Evolutionary conservation across 225 moss, liverwort and hornwort genomes (phyloP), one percentile per base, ranked within the genome.

Genomic region (Sphagnum tenellum): DNA sequence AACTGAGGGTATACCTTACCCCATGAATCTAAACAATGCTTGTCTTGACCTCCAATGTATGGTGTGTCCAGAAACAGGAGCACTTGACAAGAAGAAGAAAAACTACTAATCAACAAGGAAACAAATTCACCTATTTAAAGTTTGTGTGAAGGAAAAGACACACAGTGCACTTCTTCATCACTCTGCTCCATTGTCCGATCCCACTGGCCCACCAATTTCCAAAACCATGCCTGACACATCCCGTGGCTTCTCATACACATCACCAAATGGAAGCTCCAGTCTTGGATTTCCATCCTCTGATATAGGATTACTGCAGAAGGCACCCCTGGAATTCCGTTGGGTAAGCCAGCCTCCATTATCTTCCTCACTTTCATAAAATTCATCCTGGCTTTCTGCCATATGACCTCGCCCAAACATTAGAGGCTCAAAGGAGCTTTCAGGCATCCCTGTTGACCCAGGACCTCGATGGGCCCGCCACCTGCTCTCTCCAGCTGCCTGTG

Each of bases 401-500:
- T 78, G 83, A 53, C 86, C 83, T 63, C 87, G 78, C 14, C 78
- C 81, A 77, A 91, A 92, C 74, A 75, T 74, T 6, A 89, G 94
- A 9, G 94, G 91, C 50, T 95, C 89, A 63, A 95, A 95, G 12
- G 86, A 77, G 73, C 91, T 95, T 66, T 91, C 94, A 47, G 82
- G 91, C 65, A 83, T 60, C 78, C 81, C 78, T 2, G 70, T 74
- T 51, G 91, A 95, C 65, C 88, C 81, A 50, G 94, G 88, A 5
- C 80, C 86, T 64, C 64, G 89, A 45, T 91, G 85, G 44, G 84
- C 89, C 94, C 94, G 91, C 94, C 94, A 95, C 72, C 91, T 86
- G 72, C 94, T 91, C 60, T 89, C 94, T 73, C 81, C 74, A 71
- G 89, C 80, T 71, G 72, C 85, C 72, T 81, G 86, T 55, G 69